Base-by-base conservation (phyloP, 2,329 filamentous ascomycete genomes). In the Ophiognomonia clavigignenti-juglandacearum region DNA sequence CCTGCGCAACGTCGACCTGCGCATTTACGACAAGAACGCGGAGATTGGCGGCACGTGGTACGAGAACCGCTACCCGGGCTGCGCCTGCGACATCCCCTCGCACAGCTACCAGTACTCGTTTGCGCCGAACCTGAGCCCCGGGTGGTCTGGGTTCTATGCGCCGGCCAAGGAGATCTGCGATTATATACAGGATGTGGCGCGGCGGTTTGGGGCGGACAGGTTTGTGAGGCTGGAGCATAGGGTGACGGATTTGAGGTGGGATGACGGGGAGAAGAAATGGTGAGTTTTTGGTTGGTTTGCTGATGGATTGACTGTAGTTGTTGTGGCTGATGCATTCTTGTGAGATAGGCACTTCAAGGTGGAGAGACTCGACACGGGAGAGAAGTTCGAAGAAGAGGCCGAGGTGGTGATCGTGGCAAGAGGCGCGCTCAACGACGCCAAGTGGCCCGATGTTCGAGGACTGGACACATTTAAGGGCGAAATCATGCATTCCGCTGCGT, bases 191-290 rank as follows among this genome's bases (percentile, higher is more conserved):
- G 58, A 60, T 19, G 55, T 62, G 18, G 59, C 60, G 6, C 48
- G 51, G 36, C 58, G 60, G 45, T 59, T 64, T 53, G 55, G 57
- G 7, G 60, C 67, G 5, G 58, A 68, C 27, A 64, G 67, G 39
- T 71, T 72, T 48, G 62, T 76, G 39, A 65, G 67, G 48, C 63
- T 74, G 23, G 62, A 66, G 47, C 68, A 65, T 14, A 63, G 66
- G 43, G 70, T 75, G 1, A 57, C 68, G 26, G 65, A 64, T 45
- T 67, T 62, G 4, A 54, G 48, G 1, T 77, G 73, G 74, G 60
- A 73, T 37, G 39, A 48, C 19, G 20, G 16, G 22, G 10, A 38
- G 6, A 39, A 37, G 19, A 34, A 35, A 26, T 39, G 29, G 31
- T 31, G 16, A n/a, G n/a, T 29, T 22, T 1, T 16, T 8, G 26